These are phyloP conservation scores for Francoa sonchifolia DNA, from an alignment of 441 rosid species.

Conservation along the genomic window DNA sequence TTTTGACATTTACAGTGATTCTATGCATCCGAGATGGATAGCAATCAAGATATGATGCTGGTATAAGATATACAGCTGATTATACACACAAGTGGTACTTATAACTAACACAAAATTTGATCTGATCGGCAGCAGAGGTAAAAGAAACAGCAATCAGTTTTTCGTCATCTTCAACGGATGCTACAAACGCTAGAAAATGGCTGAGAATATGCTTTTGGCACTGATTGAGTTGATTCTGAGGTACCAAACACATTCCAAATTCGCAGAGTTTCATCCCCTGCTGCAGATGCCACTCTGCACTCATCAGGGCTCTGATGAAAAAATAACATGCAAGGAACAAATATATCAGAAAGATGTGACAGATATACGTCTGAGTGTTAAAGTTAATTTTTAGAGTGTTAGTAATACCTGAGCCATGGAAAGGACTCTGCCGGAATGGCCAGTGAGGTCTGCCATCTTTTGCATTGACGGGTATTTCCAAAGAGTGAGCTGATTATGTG, in stretches of 20 bases:
- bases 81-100: too few species aligned
- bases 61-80: too few species aligned
- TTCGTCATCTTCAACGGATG: conserved; percentile 21
- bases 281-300: conserved; percentile 31
- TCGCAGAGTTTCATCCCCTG: conserved; percentile 28
- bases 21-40: too few species aligned
- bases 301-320: conserved; percentile 32
- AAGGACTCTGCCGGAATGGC: conserved; percentile 40
- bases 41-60: too few species aligned
- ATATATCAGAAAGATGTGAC: neutral
- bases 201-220: conserved; percentile 14
- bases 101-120: too few species aligned
- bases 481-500: conserved; percentile 37
- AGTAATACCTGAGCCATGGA: conserved; percentile 25
- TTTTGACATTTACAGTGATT: too few species aligned
- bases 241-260: conserved; percentile 36
- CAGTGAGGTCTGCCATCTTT: conserved; percentile 33
- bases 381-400: neutral
- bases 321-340: neutral
- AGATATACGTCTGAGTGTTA: neutral
- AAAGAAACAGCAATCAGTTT: neutral
- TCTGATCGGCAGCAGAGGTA: neutral
- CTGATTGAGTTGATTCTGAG: conserved; percentile 21
- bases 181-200: conserved; percentile 23
- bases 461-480: conserved; percentile 48